phyloP scores from a whole-genome alignment of 208 protist genomes.

The Willaertia magna region DNA sequence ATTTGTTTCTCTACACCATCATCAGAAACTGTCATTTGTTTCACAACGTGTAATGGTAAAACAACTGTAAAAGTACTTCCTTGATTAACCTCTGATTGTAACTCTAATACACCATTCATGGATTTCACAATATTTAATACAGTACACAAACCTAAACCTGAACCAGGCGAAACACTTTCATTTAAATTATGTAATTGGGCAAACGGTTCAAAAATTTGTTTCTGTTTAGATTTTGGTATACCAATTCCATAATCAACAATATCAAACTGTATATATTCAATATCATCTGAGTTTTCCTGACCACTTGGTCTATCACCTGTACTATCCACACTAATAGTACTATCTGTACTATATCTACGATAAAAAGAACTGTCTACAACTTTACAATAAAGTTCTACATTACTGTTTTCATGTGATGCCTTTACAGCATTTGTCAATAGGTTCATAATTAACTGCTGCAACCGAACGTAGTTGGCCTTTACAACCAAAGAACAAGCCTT shows the following conservation, averaged over 20 bases:
- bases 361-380: no score
- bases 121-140: neutral
- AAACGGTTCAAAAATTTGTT: neutral
- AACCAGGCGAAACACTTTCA: neutral
- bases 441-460: neutral
- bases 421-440: neutral
- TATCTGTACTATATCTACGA: no score
- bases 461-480: neutral
- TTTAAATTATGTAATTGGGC: neutral
- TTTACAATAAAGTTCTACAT: neutral
- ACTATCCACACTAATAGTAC: neutral
- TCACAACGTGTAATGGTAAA: no score
- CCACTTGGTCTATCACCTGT: neutral
- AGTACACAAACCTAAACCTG: neutral
- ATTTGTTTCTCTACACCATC: no score
- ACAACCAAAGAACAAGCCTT: neutral
- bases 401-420: neutral
- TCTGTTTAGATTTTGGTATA: neutral
- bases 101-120: neutral
- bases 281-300: neutral
- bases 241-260: neutral
- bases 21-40: no score
- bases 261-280: neutral
- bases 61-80: neutral
- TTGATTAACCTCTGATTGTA: neutral